Conservation (phyloP, 345 rosid species). For the Balakata baccata region DNA sequence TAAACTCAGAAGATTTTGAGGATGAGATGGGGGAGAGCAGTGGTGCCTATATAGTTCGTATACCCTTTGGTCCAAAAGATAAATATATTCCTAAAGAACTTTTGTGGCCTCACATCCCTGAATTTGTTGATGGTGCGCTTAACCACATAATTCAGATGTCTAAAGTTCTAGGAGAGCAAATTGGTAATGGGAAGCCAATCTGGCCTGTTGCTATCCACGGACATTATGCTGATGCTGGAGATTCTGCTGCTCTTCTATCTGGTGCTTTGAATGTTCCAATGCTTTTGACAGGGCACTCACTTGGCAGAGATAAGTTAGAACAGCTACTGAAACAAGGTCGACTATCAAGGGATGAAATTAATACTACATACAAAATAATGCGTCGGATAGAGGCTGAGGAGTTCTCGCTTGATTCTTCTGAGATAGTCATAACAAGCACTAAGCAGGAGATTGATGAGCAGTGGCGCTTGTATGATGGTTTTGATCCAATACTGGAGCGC, state of each 20-base stretch:
- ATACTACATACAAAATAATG: conserved; percentile 87
- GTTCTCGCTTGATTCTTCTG: conserved; percentile 81
- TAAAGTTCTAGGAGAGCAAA: conserved; percentile 89
- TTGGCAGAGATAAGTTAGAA: conserved; percentile 94
- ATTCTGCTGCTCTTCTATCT: conserved; percentile 84
- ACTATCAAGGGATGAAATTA: conserved; percentile 82
- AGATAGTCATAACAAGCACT: conserved; percentile 93
- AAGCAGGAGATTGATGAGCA: conserved; percentile 95
- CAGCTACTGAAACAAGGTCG: conserved; percentile 95
- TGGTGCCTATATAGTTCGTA: conserved; percentile 87
- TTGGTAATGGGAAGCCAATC: conserved; percentile 79
- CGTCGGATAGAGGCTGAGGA: conserved; percentile 98
- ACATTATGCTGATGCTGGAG: conserved; percentile 99
- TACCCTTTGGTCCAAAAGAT: conserved; percentile 94
- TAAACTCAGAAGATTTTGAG: conserved; percentile 55
- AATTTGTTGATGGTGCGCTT: conserved; percentile 98
- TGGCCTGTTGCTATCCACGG: conserved; percentile 99
- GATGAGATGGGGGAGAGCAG: conserved; percentile 98
- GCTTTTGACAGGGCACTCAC: conserved; percentile 97
- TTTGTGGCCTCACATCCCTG: conserved; percentile 94
- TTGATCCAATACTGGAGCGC: conserved; percentile 88
- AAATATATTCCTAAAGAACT: conserved; percentile 83
- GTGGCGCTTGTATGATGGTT: conserved; percentile 98
- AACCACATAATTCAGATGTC: conserved; percentile 93
- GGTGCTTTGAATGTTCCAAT: conserved; percentile 98